These are phyloP conservation scores for Psilocybe sp. DNA, from an alignment of 768 basidiomycete genomes.

Conservation along the genomic window DNA sequence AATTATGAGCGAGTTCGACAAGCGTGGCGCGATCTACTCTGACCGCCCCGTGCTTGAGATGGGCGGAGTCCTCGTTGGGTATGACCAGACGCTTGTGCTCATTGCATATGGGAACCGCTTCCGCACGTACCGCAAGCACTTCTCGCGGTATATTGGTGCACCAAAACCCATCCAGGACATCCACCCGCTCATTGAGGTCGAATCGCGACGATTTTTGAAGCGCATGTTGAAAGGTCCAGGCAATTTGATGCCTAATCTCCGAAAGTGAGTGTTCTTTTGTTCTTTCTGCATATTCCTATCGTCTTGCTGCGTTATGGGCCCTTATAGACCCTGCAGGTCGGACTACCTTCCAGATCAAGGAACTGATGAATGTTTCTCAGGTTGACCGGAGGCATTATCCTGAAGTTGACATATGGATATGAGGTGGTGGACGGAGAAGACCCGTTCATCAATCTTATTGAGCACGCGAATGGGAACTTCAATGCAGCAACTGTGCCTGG, in stretches of 20 bases:
- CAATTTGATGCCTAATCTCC: constrained; percentile 32
- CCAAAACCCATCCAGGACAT: constrained; percentile 25
- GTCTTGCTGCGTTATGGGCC: background rate
- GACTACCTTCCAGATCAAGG: too few species aligned
- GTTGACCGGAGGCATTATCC: constrained; percentile 50
- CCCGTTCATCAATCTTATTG: constrained; percentile 49
- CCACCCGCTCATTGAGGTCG: constrained; percentile 29
- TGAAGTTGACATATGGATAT: constrained; percentile 55
- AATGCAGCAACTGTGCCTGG: constrained; percentile 48
- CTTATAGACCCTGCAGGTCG: too few species aligned
- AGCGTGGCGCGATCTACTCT: constrained; percentile 44
- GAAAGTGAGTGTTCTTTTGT: constrained; percentile 32
- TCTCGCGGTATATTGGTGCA: constrained; percentile 40
- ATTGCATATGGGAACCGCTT: constrained; percentile 41
- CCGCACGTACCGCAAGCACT: constrained; percentile 41
- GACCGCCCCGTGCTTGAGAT: constrained; percentile 46
- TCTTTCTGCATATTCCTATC: background rate
- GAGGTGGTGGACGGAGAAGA: constrained; percentile 51
- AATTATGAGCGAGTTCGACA: constrained; percentile 45
- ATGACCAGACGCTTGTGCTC: constrained; percentile 43
- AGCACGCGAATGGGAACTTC: constrained; percentile 51
- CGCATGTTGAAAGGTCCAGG: constrained; percentile 29
- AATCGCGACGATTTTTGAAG: constrained; percentile 35
- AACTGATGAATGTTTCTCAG: constrained; percentile 20
- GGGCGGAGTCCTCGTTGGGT: constrained; percentile 50